Evolutionary conservation across 208 protist species (phyloP).

Genomic region (Acanthamoeba healyi): DNA sequence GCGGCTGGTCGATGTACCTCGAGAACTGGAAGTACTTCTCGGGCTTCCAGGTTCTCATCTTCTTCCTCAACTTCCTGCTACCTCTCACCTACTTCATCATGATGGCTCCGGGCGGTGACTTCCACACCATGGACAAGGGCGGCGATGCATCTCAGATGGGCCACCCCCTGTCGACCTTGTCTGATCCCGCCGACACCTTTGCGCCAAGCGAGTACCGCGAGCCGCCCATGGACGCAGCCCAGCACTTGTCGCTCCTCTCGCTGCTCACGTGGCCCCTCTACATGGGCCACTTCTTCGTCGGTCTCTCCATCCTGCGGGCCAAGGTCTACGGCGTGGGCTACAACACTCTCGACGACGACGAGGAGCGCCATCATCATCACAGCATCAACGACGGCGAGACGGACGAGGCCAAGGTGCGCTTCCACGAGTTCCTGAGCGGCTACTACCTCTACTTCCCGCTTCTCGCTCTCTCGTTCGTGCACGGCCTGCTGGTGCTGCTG

Average conservation of each 20-base stretch:
- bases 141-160: too few relatives aligned
- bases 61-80: slow-evolving; percentile 29
- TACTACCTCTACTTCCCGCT: slow-evolving; percentile 60
- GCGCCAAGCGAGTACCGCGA: neutral
- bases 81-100: slow-evolving; percentile 27
- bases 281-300: slow-evolving; percentile 60
- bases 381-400: neutral
- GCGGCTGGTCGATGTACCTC: slow-evolving; percentile 18
- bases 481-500: slow-evolving; percentile 18
- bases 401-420: neutral
- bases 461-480: slow-evolving; percentile 22
- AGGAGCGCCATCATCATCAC: neutral
- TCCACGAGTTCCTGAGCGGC: slow-evolving; percentile 48
- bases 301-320: slow-evolving; percentile 22
- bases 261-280: slow-evolving; percentile 59
- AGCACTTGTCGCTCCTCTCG: slow-evolving; percentile 10
- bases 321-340: slow-evolving; percentile 63
- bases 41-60: slow-evolving; percentile 52
- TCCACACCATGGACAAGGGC: neutral
- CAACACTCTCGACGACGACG: slow-evolving; percentile 1
- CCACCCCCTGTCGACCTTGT: neutral
- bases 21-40: slow-evolving; percentile 68
- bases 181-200: neutral
- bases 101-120: neutral
- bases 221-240: neutral